Conservation (phyloP, 768 basidiomycete species). For the Suillus spraguei region DNA sequence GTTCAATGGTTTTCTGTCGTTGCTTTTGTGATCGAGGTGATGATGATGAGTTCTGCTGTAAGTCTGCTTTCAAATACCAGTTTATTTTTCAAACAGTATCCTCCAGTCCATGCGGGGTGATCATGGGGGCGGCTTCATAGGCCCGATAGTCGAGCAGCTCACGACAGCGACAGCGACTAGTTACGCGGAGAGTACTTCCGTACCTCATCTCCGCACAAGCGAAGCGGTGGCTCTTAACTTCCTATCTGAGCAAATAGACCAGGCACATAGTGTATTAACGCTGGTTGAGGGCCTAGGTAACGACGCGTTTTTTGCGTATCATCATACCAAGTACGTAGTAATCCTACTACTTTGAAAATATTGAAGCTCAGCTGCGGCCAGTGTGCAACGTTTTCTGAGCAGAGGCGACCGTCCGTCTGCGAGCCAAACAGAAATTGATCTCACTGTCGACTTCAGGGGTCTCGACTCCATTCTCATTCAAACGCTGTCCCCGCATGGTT, state of each 20-base stretch:
- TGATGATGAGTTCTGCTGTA: neutral
- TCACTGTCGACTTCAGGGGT: constrained; percentile 18
- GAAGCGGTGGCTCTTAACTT: constrained; percentile 27
- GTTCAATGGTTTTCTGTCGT: constrained; percentile 10
- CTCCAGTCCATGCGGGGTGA: neutral
- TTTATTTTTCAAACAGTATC: too few species aligned
- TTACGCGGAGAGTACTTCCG: neutral
- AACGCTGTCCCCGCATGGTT: constrained; percentile 24
- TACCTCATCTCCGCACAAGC: too few species aligned
- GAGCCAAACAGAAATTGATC: constrained; percentile 16
- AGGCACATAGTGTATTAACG: constrained; percentile 29
- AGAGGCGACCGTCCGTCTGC: neutral
- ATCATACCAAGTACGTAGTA: constrained; percentile 23
- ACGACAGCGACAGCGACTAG: neutral
- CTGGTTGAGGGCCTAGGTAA: constrained; percentile 23
- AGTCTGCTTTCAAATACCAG: neutral
- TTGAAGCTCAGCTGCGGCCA: constrained; percentile 7
- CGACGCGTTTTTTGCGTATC: constrained; percentile 23
- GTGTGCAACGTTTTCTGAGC: constrained; percentile 15
- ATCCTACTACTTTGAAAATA: neutral
- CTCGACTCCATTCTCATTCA: constrained; percentile 26
- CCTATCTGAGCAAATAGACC: constrained; percentile 30
- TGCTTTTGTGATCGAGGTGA: constrained; percentile 6
- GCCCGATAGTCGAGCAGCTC: constrained; percentile 4
- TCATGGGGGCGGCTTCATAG: constrained; percentile 3